phyloP scores from a whole-genome alignment of 129 eudicot species.

The Lactuca saligna region DNA sequence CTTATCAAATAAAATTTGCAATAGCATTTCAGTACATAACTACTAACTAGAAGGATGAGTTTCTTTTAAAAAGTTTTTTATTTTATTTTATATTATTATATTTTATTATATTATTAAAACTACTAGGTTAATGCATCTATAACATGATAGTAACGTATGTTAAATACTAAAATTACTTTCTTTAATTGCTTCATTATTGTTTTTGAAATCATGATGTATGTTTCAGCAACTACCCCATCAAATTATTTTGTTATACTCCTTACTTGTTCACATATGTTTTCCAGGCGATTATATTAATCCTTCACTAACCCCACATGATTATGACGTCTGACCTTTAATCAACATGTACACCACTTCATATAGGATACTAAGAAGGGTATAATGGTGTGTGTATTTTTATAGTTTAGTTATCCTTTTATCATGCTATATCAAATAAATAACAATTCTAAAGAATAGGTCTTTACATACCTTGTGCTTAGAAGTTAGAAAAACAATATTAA shows the following conservation, averaged over 20 bases:
- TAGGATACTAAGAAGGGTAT: constrained; percentile 1
- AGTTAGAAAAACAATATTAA: too few relatives aligned
- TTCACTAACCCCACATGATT: constrained; percentile 11
- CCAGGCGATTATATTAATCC: not conserved
- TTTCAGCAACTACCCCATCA: not conserved
- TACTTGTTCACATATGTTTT: not conserved
- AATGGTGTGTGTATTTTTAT: not conserved
- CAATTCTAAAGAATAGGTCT: too few relatives aligned
- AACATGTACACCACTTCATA: constrained; percentile 20
- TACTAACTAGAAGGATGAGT: too few relatives aligned
- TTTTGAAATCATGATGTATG: not conserved
- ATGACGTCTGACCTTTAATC: constrained; percentile 14
- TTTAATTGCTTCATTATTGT: not conserved
- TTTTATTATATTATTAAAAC: too few relatives aligned
- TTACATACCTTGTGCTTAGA: not conserved
- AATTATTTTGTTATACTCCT: not conserved
- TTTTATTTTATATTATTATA: too few relatives aligned
- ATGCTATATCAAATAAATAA: too few relatives aligned
- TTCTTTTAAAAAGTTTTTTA: too few relatives aligned
- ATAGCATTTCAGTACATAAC: not conserved
- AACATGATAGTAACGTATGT: not conserved
- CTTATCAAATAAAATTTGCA: not conserved
- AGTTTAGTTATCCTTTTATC: not conserved
- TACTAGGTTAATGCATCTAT: too few relatives aligned
- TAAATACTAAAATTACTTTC: not conserved